These are phyloP conservation scores for Pogostemon cablin DNA, from an alignment of 257 asterid species.

Conservation along the genomic window DNA sequence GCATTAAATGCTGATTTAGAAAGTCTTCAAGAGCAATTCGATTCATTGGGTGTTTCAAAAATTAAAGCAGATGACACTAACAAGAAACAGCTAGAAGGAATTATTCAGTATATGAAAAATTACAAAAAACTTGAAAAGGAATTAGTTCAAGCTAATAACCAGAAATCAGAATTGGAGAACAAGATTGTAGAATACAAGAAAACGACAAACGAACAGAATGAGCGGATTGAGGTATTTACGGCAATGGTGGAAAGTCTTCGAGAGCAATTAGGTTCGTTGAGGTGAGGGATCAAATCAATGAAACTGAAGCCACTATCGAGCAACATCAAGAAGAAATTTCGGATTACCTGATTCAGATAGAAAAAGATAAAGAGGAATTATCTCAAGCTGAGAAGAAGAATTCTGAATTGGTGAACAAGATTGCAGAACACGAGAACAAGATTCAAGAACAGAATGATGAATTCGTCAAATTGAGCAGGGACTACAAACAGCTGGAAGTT, in stretches of 20 bases:
- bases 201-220: constrained; percentile 49
- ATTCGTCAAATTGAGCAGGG: constrained; percentile 49
- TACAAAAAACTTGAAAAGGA: constrained; percentile 51
- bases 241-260: no score
- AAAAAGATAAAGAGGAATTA: constrained; percentile 54
- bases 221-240: neutral
- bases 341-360: constrained; percentile 46
- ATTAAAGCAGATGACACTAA: constrained; percentile 44
- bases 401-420: constrained; percentile 9
- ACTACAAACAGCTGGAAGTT: constrained; percentile 47
- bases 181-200: constrained; percentile 29
- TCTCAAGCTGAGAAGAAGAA: constrained; percentile 25
- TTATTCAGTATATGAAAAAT: no score
- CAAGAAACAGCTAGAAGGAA: neutral
- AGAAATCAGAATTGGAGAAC: constrained; percentile 4
- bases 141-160: constrained; percentile 32
- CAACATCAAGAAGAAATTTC: constrained; percentile 51
- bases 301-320: constrained; percentile 33
- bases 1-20: constrained; percentile 37
- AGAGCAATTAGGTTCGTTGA: no score
- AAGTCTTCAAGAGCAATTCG: constrained; percentile 45
- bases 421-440: constrained; percentile 34
- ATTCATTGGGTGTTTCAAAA: constrained; percentile 43
- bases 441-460: constrained; percentile 49
- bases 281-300: constrained; percentile 38